phyloP scores from a whole-genome alignment of 495 filamentous ascomycete species.

The Xylaria palmicola region DNA sequence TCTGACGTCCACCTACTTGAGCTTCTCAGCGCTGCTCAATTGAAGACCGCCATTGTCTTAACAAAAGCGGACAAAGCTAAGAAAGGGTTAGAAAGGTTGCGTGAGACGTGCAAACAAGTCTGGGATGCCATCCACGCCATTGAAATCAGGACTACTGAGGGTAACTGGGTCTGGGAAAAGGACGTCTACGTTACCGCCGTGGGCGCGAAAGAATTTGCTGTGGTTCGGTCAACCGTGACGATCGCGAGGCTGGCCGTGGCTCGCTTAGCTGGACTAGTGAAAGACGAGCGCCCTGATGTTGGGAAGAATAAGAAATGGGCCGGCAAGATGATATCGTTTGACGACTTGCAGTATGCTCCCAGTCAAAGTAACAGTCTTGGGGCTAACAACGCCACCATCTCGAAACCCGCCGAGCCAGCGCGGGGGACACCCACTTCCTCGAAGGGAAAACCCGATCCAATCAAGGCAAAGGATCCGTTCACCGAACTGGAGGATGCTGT shows the following conservation, averaged over 20 bases:
- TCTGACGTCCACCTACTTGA: conserved; percentile 65
- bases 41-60: conserved; percentile 76
- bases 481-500: conserved; percentile 15
- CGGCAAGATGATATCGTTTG: conserved; percentile 29
- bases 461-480: not conserved
- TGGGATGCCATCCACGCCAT: conserved; percentile 36
- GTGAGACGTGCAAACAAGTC: conserved; percentile 36
- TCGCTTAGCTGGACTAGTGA: conserved; percentile 38
- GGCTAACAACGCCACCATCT: not conserved
- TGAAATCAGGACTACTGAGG: conserved; percentile 32
- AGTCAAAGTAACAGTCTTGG: not conserved
- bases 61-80: conserved; percentile 72
- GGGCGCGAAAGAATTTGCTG: conserved; percentile 28
- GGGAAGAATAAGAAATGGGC: conserved; percentile 25
- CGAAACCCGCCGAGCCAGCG: not conserved
- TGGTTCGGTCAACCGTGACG: conserved; percentile 27
- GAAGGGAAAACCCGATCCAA: not conserved
- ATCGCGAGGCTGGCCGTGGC: conserved; percentile 41
- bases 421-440: not conserved
- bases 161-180: conserved; percentile 42
- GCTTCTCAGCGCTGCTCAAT: conserved; percentile 58
- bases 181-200: conserved; percentile 52
- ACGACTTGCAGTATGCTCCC: conserved; percentile 22
- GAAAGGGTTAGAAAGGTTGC: conserved; percentile 27
- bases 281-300: conserved; percentile 20